Base-by-base conservation (phyloP, 495 filamentous ascomycete genomes). In the Cladorrhinum samala region DNA sequence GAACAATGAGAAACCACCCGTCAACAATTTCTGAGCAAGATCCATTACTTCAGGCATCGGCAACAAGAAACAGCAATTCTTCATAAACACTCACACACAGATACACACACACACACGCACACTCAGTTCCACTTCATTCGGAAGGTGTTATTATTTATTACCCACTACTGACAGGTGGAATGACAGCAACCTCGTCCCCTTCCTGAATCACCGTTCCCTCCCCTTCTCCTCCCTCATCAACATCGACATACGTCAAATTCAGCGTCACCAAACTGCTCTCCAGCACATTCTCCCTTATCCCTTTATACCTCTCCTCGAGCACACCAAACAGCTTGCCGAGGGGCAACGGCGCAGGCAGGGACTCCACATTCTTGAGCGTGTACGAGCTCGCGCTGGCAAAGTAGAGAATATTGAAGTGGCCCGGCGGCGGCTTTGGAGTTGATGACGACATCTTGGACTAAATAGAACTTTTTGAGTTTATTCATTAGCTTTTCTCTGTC, bases 131-230 rank as follows among this genome's bases (percentile, higher is more conserved):
- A n/a, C n/a, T n/a, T n/a, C n/a, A n/a, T n/a, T n/a, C n/a, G n/a
- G n/a, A n/a, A n/a, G n/a, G n/a, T n/a, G n/a, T n/a, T 21, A 20
- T 19, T 24, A 14, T 21, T 13, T 46, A 20, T 21, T 46, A 77
- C 30, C 89, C 88, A 36, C 86, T 88, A 75, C 93, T 97, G 46
- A 97, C 93, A n/a, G 93, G 93, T 25, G 93, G 93, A 55, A 98
- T 96, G 42, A 98, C 85, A 9, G 86, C 94, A 42, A 97, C 89
- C 70, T 98, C 93, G 59, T 93, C 88, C 16, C 90, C 91, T 18
- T 76, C 80, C 51, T 84, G 62, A 54, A 98, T 88, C 40, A 84
- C 66, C 30, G 67, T 63, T 0, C 67, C 62, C 4, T 65, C 68
- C 0, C 62, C 63, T 1, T 65, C 68, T 1, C 6, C 65, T 65